Evolutionary conservation across 1,139 yeast genomes (phyloP).

Genomic region (Blastobotrys aristatus): DNA sequence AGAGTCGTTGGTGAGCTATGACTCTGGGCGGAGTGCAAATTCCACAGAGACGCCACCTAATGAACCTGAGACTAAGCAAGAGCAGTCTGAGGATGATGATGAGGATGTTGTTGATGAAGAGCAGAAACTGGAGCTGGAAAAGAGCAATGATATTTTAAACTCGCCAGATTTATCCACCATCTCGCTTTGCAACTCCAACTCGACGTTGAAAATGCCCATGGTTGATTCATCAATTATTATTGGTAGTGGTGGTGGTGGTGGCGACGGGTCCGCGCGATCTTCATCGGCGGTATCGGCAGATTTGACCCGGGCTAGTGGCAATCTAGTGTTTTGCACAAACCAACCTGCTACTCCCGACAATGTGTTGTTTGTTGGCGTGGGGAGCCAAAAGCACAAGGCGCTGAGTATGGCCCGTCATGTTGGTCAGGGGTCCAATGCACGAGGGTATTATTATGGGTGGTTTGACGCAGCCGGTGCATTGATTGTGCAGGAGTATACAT

Average conservation of each 20-base stretch:
- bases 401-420: background rate
- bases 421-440: background rate
- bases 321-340: background rate
- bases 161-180: slow-evolving; percentile 16
- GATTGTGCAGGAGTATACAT: background rate
- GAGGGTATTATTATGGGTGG: background rate
- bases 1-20: background rate
- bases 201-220: slow-evolving; percentile 20
- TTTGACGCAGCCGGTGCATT: background rate
- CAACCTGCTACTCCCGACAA: too few species aligned
- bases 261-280: background rate
- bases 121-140: background rate
- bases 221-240: slow-evolving; percentile 5
- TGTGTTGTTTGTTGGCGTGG: slow-evolving; percentile 2
- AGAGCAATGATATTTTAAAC: slow-evolving; percentile 7
- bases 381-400: background rate
- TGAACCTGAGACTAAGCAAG: background rate
- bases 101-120: slow-evolving; percentile 1
- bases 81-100: background rate
- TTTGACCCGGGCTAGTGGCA: background rate
- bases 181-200: slow-evolving; percentile 16
- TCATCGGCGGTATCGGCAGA: too few species aligned
- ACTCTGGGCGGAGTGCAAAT: too few species aligned
- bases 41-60: background rate
- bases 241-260: background rate